A percentile compares a stretch with the other conserved stretches of the same genome.
These are phyloP conservation scores for Trebouxia sp. DNA, from an alignment of 139 green algal genomes.

Conservation along the genomic window DNA sequence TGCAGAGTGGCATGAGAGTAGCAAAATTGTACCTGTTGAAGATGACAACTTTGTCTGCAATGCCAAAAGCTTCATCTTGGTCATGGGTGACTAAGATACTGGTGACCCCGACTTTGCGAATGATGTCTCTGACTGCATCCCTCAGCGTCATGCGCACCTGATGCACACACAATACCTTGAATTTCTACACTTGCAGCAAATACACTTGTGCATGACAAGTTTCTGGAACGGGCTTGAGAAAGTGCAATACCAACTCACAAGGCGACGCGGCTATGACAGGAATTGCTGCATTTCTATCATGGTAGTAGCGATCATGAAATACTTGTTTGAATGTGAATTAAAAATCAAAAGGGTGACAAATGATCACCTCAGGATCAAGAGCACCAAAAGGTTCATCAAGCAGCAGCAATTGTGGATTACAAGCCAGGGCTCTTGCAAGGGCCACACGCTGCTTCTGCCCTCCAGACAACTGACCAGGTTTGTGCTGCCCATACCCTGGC, in stretches of 20 bases:
- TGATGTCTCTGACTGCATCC: conserved; percentile 59
- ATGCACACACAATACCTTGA: background rate
- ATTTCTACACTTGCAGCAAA: background rate
- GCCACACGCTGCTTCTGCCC: conserved; percentile 63
- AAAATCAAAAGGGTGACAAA: no score
- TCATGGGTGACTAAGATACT: conserved; percentile 92
- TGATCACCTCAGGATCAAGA: conserved; percentile 71
- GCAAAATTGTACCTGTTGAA: conserved; percentile 68
- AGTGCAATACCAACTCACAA: no score
- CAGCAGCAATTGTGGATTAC: conserved; percentile 74
- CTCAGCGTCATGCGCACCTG: conserved; percentile 1
- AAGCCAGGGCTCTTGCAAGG: conserved; percentile 61
- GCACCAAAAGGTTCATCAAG: conserved; percentile 89
- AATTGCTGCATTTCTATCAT: no score
- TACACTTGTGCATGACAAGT: no score
- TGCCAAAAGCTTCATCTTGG: conserved; percentile 85
- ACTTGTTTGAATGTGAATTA: no score
- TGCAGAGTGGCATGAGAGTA: no score
- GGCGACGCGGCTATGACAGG: no score
- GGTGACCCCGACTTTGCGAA: conserved; percentile 71
- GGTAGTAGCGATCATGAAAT: no score
- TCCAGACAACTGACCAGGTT: conserved; percentile 75
- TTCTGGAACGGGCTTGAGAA: no score
- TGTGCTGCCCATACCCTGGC: conserved; percentile 62
- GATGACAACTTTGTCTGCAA: conserved; percentile 75